A percentile compares a stretch with the other conserved stretches of the same genome.
Conservation (phyloP, 768 basidiomycete genomes). For the Strobilomyces dryophilus region DNA sequence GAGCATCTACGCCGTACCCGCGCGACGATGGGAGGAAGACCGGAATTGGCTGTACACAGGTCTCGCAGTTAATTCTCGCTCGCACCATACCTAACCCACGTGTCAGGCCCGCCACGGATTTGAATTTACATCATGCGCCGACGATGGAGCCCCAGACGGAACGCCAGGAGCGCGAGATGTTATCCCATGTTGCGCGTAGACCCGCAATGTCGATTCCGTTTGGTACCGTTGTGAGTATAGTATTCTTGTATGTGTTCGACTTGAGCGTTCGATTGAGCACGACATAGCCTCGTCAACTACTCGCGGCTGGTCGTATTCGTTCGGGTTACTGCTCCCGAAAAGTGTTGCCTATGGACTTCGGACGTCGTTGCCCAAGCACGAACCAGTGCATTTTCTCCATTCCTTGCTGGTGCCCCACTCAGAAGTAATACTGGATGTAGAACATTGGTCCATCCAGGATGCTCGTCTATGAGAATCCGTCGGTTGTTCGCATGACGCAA, state of each 20-base stretch:
- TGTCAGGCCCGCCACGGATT: conserved; percentile 76
- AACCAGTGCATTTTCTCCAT: too few relatives aligned
- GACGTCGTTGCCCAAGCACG: too few relatives aligned
- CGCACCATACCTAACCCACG: background rate
- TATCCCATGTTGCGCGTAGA: conserved; percentile 43
- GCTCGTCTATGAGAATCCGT: too few relatives aligned
- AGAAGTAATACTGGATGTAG: too few relatives aligned
- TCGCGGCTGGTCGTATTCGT: conserved; percentile 80
- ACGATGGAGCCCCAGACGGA: conserved; percentile 62
- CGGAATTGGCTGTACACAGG: conserved; percentile 88
- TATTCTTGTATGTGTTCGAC: background rate
- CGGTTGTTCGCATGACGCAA: too few relatives aligned
- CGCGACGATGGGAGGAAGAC: conserved; percentile 85
- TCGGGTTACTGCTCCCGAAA: conserved; percentile 42
- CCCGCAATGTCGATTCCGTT: conserved; percentile 52
- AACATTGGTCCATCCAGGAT: too few relatives aligned
- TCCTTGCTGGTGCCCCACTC: too few relatives aligned
- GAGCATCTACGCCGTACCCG: conserved; percentile 77
- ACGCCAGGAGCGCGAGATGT: conserved; percentile 72
- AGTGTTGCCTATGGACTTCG: too few relatives aligned
- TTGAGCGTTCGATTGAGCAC: conserved; percentile 6
- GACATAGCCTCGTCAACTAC: conserved; percentile 62
- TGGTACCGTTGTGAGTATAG: conserved; percentile 62
- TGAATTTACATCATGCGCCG: conserved; percentile 75
- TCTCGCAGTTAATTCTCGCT: conserved; percentile 64